These are phyloP conservation scores for Microdochium nivale DNA, from an alignment of 2,329 filamentous ascomycete species.

Conservation along the genomic window DNA sequence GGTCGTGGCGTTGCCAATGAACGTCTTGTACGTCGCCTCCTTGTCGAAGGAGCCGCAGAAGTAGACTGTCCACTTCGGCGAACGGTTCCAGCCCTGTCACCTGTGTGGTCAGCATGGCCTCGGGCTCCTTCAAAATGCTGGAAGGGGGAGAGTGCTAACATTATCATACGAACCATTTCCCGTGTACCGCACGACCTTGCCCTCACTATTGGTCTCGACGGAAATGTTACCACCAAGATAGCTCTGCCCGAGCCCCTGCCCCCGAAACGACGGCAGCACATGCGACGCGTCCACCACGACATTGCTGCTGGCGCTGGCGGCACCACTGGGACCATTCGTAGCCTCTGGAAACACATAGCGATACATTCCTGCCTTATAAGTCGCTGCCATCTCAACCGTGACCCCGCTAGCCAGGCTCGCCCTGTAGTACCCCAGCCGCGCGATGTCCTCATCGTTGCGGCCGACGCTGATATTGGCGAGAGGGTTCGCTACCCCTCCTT, in stretches of 20 bases:
- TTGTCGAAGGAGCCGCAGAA: slow-evolving; percentile 54
- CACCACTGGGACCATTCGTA: slow-evolving; percentile 4
- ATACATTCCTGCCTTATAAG: slow-evolving; percentile 48
- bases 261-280: slow-evolving; percentile 53
- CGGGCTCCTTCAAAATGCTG: neutral
- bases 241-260: slow-evolving; percentile 50
- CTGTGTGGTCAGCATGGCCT: slow-evolving; percentile 1
- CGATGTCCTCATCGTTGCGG: slow-evolving; percentile 24
- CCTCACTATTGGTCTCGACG: slow-evolving; percentile 32
- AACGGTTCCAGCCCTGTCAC: slow-evolving; percentile 51
- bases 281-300: slow-evolving; percentile 59
- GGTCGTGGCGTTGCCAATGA: slow-evolving; percentile 25
- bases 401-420: slow-evolving; percentile 47
- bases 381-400: slow-evolving; percentile 46
- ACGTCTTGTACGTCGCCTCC: slow-evolving; percentile 33
- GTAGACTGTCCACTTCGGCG: slow-evolving; percentile 53
- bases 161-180: slow-evolving; percentile 56
- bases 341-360: slow-evolving; percentile 47
- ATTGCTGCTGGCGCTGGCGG: slow-evolving; percentile 14
- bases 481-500: slow-evolving; percentile 45
- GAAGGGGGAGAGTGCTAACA: slow-evolving; percentile 21
- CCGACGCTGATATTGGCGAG: slow-evolving; percentile 43
- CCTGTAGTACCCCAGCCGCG: slow-evolving; percentile 53
- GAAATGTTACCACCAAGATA: slow-evolving; percentile 53
- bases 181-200: slow-evolving; percentile 35